Base-by-base conservation (phyloP, 805 yeast species). In the Starmerella bombi region DNA sequence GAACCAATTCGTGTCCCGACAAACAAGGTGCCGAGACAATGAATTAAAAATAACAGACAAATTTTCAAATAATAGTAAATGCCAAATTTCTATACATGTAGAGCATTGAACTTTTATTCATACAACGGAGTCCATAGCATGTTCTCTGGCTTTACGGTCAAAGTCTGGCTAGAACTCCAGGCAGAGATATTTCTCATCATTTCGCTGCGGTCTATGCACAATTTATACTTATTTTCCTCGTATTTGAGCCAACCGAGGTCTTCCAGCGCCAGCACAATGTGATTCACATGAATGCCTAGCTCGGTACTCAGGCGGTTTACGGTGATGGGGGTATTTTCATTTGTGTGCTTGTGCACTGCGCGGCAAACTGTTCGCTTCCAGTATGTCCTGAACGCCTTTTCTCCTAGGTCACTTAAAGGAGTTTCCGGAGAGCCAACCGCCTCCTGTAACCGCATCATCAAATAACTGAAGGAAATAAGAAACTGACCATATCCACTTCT, bases 381-480 rank as follows among this genome's bases (percentile, higher is more conserved):
- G 59, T 80, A 88, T 51, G 75, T 80, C 46, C 93, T 64, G 59
- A 88, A 91, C 45, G 95, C 80, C 23, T 80, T 59, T 37, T 85
- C 62, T 0, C 98, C 98, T 40, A 88, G 62, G 48, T 80, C 86
- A 50, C 91, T 78, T 42, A 88, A 65, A 0, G 98, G 98, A 55
- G 86, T 88, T 53, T 91, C 98, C 0, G 98, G 98, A 0, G 96
- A 81, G 0, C 97, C 98, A 41, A 71, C 70, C 47, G 77, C 78
- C 50, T 70, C 75, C 56, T 88, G 96, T 43, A 73, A 67, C 38
- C 79, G 65, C 1, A 91, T 72, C 36, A 91, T 61, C 15, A 85
- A 60, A 55, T 91, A 91, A 42, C 94, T 82, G 58, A 91, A 84
- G 48, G 82, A 93, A 55, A 91, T 88, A 43, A 91, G 64, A 44